These are phyloP conservation scores for Populus trichocarpa DNA, from an alignment of 441 rosid genomes.

Conservation along the genomic window DNA sequence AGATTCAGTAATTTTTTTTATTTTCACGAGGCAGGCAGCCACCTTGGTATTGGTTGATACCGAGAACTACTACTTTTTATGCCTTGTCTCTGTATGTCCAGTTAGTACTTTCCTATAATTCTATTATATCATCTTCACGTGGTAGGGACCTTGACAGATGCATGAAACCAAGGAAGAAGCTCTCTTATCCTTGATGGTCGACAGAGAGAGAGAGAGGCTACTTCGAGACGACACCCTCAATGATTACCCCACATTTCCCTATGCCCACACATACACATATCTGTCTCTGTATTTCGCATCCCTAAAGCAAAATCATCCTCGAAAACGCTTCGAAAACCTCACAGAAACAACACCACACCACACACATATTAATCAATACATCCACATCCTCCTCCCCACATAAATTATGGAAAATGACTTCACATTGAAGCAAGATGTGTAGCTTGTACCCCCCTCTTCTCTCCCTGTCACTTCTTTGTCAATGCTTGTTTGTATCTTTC, in stretches of 20 bases:
- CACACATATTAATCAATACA: background rate
- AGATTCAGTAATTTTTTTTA: background rate
- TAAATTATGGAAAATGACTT: background rate
- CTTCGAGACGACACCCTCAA: background rate
- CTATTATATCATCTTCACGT: slow-evolving; percentile 24
- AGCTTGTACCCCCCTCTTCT: background rate
- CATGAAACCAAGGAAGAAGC: slow-evolving; percentile 16
- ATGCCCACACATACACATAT: background rate
- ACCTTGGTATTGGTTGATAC: background rate
- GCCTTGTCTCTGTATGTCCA: background rate
- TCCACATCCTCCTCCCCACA: background rate
- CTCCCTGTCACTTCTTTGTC: background rate
- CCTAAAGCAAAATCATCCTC: background rate
- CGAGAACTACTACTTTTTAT: background rate
- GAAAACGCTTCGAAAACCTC: background rate
- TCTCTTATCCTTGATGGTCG: slow-evolving; percentile 11
- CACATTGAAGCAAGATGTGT: background rate
- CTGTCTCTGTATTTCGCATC: too few species aligned
- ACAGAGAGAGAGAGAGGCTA: background rate
- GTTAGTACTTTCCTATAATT: background rate
- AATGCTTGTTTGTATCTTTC: background rate
- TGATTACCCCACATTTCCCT: background rate
- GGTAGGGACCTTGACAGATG: slow-evolving; percentile 31
- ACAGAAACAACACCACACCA: background rate
- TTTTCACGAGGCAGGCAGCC: background rate